These are phyloP conservation scores for Lachnellula willkommii DNA, from an alignment of 2,329 filamentous ascomycete species.

Conservation along the genomic window DNA sequence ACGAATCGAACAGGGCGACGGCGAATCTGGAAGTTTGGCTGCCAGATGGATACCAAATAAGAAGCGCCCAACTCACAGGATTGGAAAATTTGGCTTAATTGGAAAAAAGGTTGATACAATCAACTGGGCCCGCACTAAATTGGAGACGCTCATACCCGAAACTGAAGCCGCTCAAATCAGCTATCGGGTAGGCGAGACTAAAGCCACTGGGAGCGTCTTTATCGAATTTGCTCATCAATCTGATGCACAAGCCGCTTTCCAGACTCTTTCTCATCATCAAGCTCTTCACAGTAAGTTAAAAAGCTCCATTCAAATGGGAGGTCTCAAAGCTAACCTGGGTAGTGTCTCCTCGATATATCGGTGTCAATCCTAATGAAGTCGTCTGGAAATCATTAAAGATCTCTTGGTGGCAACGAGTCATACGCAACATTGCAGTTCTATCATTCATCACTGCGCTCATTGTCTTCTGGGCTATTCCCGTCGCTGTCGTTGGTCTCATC, in stretches of 20 bases:
- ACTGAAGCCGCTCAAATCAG: slow-evolving; percentile 63
- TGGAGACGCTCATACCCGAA: slow-evolving; percentile 68
- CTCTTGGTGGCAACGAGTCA: slow-evolving; percentile 77
- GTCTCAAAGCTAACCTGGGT: not conserved
- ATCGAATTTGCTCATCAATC: slow-evolving; percentile 82
- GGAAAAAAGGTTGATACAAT: slow-evolving; percentile 94
- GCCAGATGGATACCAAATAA: slow-evolving; percentile 69
- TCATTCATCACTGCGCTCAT: slow-evolving; percentile 72
- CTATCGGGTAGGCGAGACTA: slow-evolving; percentile 60
- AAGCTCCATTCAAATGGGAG: slow-evolving; percentile 30
- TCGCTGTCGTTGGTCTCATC: slow-evolving; percentile 76
- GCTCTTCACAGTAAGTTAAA: slow-evolving; percentile 54
- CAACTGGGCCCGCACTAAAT: slow-evolving; percentile 75
- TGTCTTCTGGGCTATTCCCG: slow-evolving; percentile 76
- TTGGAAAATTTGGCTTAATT: slow-evolving; percentile 63
- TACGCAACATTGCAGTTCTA: slow-evolving; percentile 64
- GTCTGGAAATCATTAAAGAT: slow-evolving; percentile 84
- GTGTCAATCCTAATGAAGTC: slow-evolving; percentile 74
- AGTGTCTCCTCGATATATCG: slow-evolving; percentile 76
- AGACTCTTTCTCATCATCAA: slow-evolving; percentile 81
- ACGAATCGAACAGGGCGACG: slow-evolving; percentile 49
- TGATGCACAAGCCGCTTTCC: slow-evolving; percentile 80
- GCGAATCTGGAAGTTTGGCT: slow-evolving; percentile 65
- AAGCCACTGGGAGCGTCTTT: slow-evolving; percentile 65
- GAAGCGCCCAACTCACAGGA: slow-evolving; percentile 70